A percentile compares a stretch with the other conserved stretches of the same genome.
Evolutionary conservation across 2,329 filamentous ascomycete species (phyloP).

Genomic region (Alternaria arborescens): DNA sequence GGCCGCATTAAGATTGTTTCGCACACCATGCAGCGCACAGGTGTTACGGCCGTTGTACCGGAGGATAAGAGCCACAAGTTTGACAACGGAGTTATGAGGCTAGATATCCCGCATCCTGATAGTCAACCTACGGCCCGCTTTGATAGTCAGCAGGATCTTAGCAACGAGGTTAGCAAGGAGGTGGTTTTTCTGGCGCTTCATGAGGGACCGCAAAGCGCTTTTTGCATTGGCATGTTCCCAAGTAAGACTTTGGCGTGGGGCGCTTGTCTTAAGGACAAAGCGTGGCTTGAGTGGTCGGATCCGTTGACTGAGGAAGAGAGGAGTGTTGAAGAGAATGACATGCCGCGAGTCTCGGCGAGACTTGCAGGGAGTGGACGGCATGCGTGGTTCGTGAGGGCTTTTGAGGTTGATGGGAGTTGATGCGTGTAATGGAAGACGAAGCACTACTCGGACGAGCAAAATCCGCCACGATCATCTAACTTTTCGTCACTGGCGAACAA

Average conservation of each 20-base stretch:
- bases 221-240: slow-evolving; percentile 29
- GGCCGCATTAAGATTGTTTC: slow-evolving; percentile 36
- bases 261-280: slow-evolving; percentile 35
- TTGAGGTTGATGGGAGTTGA: slow-evolving; percentile 9
- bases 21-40: slow-evolving; percentile 20
- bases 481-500: background rate
- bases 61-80: slow-evolving; percentile 9
- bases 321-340: slow-evolving; percentile 15
- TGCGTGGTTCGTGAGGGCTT: slow-evolving; percentile 22
- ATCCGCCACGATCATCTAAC: background rate
- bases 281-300: slow-evolving; percentile 21
- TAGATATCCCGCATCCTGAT: slow-evolving; percentile 37
- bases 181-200: slow-evolving; percentile 30
- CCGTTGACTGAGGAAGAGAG: slow-evolving; percentile 26
- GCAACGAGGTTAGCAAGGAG: background rate
- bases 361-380: slow-evolving; percentile 26
- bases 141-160: slow-evolving; percentile 13
- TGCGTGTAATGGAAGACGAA: too few relatives aligned
- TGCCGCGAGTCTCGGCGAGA: slow-evolving; percentile 26
- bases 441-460: background rate
- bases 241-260: slow-evolving; percentile 34
- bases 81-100: slow-evolving; percentile 19
- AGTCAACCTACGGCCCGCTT: slow-evolving; percentile 9
- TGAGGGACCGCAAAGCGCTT: slow-evolving; percentile 20
- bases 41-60: slow-evolving; percentile 20